Base-by-base conservation (phyloP, 2,329 filamentous ascomycete genomes). In the Fusarium sacchari region DNA sequence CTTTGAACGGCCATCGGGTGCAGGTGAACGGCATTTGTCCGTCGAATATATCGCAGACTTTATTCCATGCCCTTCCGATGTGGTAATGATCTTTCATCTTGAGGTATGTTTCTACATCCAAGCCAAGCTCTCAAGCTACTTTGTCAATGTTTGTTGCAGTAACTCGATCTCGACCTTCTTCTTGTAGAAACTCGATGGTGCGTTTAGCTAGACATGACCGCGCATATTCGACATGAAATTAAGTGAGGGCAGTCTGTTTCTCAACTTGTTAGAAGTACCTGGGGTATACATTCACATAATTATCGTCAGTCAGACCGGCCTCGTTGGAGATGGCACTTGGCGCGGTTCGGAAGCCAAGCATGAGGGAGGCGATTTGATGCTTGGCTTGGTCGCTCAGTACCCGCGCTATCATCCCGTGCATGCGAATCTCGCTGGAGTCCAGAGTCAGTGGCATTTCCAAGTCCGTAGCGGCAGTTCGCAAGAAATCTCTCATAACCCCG, bases 31-130 rank as follows among this genome's bases (percentile, higher is more conserved):
- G 22, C 22, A 42, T n/a, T 5, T 10, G 39, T 3, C 39, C 9
- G 9, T n/a, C 39, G 4, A 17, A 24, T 0, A 11, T 10, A 24
- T 17, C 40, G 40, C 40, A 42, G 14, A 24, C 9, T 42, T 24
- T 17, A 3, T 24, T 42, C n/a, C 14, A 42, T 0, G n/a, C 15
- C 2, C 14, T 24, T 0, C 40, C 22, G 22, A 15, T 17, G 2
- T 42, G 14, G 9, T 42, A 17, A 15, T n/a, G n/a, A 1, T 24
- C n/a, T 42, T 24, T 42, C n/a, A 42, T 42, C 9, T 24, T 24
- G 9, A 42, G n/a, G 10, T 11, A 17, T 42, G n/a, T 24, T 0
- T 17, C 0, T 0, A 2, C 6, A 7, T 42, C 40, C 4, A 24
- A 24, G 0, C 15, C 40, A 0, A 42, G 40, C 2, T 42, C 11